A percentile compares a stretch with the other conserved stretches of the same genome.
These are phyloP conservation scores for Astraeus odoratus DNA, from an alignment of 768 basidiomycete species.

Conservation along the genomic window DNA sequence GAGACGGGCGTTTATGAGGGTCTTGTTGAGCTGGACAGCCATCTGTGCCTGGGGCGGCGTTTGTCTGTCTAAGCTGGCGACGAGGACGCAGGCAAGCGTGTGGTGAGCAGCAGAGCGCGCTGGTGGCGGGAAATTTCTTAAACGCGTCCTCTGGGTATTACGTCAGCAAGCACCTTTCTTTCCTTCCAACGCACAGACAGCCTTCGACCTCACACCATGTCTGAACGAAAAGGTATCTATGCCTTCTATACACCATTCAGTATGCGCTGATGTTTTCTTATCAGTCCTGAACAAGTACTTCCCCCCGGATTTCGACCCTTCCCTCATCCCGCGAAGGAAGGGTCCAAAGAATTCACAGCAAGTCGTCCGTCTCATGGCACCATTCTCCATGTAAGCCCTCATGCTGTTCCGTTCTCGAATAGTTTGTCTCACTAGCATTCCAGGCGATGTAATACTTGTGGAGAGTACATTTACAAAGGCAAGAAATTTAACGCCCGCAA, in stretches of 20 bases:
- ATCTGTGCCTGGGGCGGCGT: constrained; percentile 28
- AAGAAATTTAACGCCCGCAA: constrained; percentile 99
- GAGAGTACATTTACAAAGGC: constrained; percentile 98
- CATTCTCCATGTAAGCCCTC: constrained; percentile 83
- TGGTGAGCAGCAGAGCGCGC: constrained; percentile 17
- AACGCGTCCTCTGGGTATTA: constrained; percentile 24
- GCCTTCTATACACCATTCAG: neutral
- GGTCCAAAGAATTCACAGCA: constrained; percentile 93
- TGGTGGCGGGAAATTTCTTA: constrained; percentile 24
- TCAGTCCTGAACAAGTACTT: constrained; percentile 92
- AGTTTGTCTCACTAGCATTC: constrained; percentile 7
- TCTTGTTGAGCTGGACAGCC: constrained; percentile 69
- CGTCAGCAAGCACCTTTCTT: constrained; percentile 18
- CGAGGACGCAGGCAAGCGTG: constrained; percentile 13
- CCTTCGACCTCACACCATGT: too few relatives aligned
- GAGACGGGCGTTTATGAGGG: constrained; percentile 48
- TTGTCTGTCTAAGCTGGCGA: constrained; percentile 9
- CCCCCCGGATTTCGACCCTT: constrained; percentile 97
- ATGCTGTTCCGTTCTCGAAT: neutral
- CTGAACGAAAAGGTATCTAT: constrained; percentile 69
- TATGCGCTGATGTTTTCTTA: constrained; percentile 1
- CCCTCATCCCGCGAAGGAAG: constrained; percentile 88
- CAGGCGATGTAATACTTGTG: constrained; percentile 92
- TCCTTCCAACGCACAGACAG: too few relatives aligned
- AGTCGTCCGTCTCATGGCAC: constrained; percentile 98